Base-by-base conservation (phyloP, 2,329 filamentous ascomycete species). In the Cladosporium colombiae region DNA sequence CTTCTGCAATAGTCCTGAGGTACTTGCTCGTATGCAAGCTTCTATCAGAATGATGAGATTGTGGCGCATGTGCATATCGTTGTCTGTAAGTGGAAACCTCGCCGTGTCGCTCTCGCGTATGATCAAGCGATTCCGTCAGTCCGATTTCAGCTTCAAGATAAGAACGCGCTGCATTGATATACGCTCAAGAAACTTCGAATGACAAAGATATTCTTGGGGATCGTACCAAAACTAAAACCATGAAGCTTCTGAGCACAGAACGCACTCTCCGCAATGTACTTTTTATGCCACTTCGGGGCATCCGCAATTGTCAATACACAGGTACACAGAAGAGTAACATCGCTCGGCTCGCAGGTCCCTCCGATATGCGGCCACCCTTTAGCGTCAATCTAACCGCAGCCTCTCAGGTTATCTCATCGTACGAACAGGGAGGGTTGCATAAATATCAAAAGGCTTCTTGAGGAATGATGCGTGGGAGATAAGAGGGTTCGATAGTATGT, bases 301-400 rank as follows among this genome's bases (percentile, higher is more conserved):
- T 21, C 40, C 40, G 40, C 7, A 46, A 21, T 21, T 3, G 40
- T 11, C 40, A 11, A 40, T 13, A 46, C 14, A 21, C 8, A 46
- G 8, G 7, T 46, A 46, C 40, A 21, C 40, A 4, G 14, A 21
- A 21, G 40, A 46, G 40, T 46, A 46, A 46, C 40, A 46, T 11
- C 40, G n/a, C n/a, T 46, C 40, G 40, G 40, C n/a, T 55, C 52
- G 52, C 52, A 55, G 52, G 16, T 55, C n/a, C 29, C 52, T 55
- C 52, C 52, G 52, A 55, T 18, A 55, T 55, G 52, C 52, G 31
- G 27, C 18, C 52, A 33, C 16, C 52, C 52, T 8, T 14, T 55
- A 55, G 52, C 52, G 52, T 14, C 7, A 55, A 29, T n/a, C 27
- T 14, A 18, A 33, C 52, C 52, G 52, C 29, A 55, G 29, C 52